Base-by-base conservation (phyloP, 164 flowering plant genomes). In the Malania oleifera region DNA sequence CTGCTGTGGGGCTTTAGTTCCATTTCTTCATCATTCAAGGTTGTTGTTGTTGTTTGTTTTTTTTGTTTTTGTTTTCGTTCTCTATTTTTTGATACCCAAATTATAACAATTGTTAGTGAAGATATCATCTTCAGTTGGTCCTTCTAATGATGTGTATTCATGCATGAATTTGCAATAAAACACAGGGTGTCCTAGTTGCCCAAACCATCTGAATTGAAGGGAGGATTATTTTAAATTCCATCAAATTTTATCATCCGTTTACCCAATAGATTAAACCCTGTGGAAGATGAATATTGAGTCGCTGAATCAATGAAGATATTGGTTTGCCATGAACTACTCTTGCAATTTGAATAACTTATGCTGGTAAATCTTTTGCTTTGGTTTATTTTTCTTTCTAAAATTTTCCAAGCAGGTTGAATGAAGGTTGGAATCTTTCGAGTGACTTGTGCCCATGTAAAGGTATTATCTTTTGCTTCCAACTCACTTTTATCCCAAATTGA, bases 401-500 rank as follows among this genome's bases (percentile, higher is more conserved):
- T n/a, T n/a, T n/a, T n/a, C n/a, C n/a, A n/a, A 26, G 59, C 79
- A 87, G 96, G 73, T 62, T 52, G 15, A 67, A 56, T 53, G 59
- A 73, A 39, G 52, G 71, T 59, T 93, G 99, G 99, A 56, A 76
- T 67, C 90, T 93, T 56, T 61, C 85, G 20, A 80, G 82, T 54
- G 48, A 14, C 25, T 61, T 75, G 31, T 84, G 87, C 58, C 96
- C 96, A 39, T 84, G 96, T 65, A 67, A 27, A 62, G 95, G 96
- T 93, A 84, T 59, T 0, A 44, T 55, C 54, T 20, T 53, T 44
- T 49, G 26, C 44, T 57, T 18, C 20, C 15, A 13, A 9, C 20
- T 34, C 7, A 38, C 22, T 19, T 49, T 57, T 14, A 39, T 54
- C 24, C 11, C 41, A 14, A 6, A n/a, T 5, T 34, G 40, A 13